Evolutionary conservation across 352 stramenopile genomes (phyloP), one percentile per base, ranked within the genome.

Genomic region (Blastocystis sp.): DNA sequence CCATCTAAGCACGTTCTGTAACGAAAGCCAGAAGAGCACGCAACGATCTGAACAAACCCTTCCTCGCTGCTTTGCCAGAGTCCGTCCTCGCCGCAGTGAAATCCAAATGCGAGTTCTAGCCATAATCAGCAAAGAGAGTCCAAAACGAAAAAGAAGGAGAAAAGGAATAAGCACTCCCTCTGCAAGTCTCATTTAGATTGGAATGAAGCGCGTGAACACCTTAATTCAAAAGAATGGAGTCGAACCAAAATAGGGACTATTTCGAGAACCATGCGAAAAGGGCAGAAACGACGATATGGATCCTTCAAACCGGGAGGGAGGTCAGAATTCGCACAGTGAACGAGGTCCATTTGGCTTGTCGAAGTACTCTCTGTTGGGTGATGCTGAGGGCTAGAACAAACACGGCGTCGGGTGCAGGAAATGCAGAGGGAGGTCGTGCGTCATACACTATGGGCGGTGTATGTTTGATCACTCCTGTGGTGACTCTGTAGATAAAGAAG

Each of bases 401-500:
- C 45, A 41, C n/a, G 12, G 10, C 63, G 45, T 33, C 24, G 29
- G 37, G 9, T 26, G 31, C 63, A 16, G 3, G 6, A 45, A 10
- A 1, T 31, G 24, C 24, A 24, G 63, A 41, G 24, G 31, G 63
- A 41, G 35, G 24, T 19, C 9, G 45, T 19, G 16, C 9, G 9
- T 6, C 45, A 55, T 55, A 55, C 45, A 55, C 45, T 19, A 55
- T 55, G 6, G 45, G 45, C 9, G 45, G 45, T 16, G 45, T 55
- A 55, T 55, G 45, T 16, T 6, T 16, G 6, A 16, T 55, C 16
- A 19, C 29, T 45, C 21, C 16, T 70, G n/a, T 6, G 51, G 21
- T 85, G 21, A 85, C 39, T 19, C 19, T 29, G 29, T 85, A 85
- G 74, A 55, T 85, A 37, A 85, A 69, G 61, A 85, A 85, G 61